These are phyloP conservation scores for Talaromyces funiculosus DNA, from an alignment of 2,329 filamentous ascomycete genomes.

Conservation along the genomic window DNA sequence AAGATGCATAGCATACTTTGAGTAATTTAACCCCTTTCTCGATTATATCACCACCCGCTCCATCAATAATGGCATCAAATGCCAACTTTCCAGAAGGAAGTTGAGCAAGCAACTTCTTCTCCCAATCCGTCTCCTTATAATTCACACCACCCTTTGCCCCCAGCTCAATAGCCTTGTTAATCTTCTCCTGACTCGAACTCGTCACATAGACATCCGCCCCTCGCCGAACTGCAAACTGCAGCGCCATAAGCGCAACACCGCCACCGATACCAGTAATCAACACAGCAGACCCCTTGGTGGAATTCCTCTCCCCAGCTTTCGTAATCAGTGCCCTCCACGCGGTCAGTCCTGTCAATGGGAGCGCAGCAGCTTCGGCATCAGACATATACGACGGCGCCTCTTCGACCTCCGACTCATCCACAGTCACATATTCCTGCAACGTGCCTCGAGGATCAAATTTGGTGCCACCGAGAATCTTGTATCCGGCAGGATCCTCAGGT, in stretches of 20 bases:
- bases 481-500: conserved; percentile 57
- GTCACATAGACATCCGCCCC: conserved; percentile 79
- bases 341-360: conserved; percentile 81
- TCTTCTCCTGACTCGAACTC: conserved; percentile 67
- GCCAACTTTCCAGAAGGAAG: conserved; percentile 61
- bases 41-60: conserved; percentile 82
- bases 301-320: conserved; percentile 60
- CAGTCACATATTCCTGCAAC: conserved; percentile 64
- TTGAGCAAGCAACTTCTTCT: conserved; percentile 59
- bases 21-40: conserved; percentile 61
- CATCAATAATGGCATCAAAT: conserved; percentile 81
- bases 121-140: conserved; percentile 76
- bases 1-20: conserved; percentile 45
- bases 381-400: conserved; percentile 66
- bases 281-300: conserved; percentile 60
- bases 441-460: conserved; percentile 62
- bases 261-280: conserved; percentile 89
- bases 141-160: conserved; percentile 77
- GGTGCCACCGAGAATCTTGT: conserved; percentile 50
- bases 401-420: conserved; percentile 69
- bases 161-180: conserved; percentile 62
- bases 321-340: conserved; percentile 80
- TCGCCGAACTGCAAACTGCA: conserved; percentile 71
- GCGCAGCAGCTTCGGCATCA: conserved; percentile 69
- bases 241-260: conserved; percentile 75